phyloP scores from a whole-genome alignment of 2,329 filamentous ascomycete genomes.

The Diplodia corticola region DNA sequence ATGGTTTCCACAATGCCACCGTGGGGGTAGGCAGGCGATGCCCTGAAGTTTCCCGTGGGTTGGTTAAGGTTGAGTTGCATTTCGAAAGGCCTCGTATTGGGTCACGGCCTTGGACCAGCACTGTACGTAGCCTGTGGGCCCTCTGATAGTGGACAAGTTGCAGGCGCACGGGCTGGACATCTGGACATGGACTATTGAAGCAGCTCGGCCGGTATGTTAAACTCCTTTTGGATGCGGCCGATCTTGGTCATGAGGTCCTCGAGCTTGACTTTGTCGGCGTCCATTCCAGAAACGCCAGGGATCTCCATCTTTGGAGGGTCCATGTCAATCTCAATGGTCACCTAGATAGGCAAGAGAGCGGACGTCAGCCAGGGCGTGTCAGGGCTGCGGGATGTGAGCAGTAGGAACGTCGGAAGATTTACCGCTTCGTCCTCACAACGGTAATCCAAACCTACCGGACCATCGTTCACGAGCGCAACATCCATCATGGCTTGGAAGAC shows the following conservation, averaged over 20 bases:
- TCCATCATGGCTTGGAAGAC: conserved; percentile 99
- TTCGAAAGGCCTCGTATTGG: not conserved
- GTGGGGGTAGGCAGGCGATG: not conserved
- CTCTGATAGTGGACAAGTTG: not conserved
- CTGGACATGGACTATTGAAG: conserved; percentile 22
- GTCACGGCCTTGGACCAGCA: not conserved
- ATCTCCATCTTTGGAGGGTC: conserved; percentile 45
- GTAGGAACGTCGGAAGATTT: conserved; percentile 38
- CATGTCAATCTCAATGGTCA: conserved; percentile 52
- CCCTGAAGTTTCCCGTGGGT: not conserved
- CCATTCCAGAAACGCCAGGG: conserved; percentile 24
- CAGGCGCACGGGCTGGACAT: not conserved
- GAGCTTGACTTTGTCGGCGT: conserved; percentile 17
- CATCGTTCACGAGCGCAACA: conserved; percentile 86
- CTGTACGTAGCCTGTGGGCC: not conserved
- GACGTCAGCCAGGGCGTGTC: not conserved
- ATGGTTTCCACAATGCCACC: not conserved
- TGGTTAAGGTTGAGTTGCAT: not conserved
- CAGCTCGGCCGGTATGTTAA: conserved; percentile 37
- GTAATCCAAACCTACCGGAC: conserved; percentile 65
- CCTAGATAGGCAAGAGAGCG: conserved; percentile 33
- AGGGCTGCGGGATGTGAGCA: conserved; percentile 1
- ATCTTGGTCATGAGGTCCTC: conserved; percentile 30
- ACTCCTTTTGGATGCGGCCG: conserved; percentile 35
- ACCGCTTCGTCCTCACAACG: conserved; percentile 59